Evolutionary conservation across 805 yeast genomes (phyloP), one percentile per base, ranked within the genome.

Genomic region (Candida dajiaensis): DNA sequence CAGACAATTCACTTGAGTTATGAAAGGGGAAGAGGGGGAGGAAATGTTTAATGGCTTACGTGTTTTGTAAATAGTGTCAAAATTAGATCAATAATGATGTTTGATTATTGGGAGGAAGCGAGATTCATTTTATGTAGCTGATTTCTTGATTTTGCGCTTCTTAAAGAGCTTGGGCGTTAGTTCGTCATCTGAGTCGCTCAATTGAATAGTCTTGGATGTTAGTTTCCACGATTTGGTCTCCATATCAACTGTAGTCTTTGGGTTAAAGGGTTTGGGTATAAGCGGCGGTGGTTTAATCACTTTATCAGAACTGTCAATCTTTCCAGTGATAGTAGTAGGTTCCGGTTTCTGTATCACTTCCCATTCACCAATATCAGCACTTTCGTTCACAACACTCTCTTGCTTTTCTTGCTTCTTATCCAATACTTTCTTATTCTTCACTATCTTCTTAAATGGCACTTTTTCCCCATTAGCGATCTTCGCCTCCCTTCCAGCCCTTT

Each of bases 1-100:
- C 35, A 83, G 96, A 70, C 85, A 82, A 50, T 89, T 85, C 78
- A 59, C 57, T 37, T 51, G 36, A 22, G 8, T 33, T 10, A 18
- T 2, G 21, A 23, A 25, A 19, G 8, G 19, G 12, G 28, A 18
- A 22, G 23, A 20, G 12, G 21, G 16, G 16, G 25, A 13, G 29
- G 23, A 29, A 36, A 39, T 37, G 36, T 35, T 20, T 21, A 23
- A 33, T 23, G 23, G n/a, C 31, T 28, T 28, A 28, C 26, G n/a
- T 20, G 12, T 37, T 18, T 19, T 20, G 25, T 37, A 20, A 37
- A 37, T 37, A 37, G 36, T 33, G 36, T 33, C 6, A 42, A 35
- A 37, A 22, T 11, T 20, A 40, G 19, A 26, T 22, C 38, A 20
- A 25, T 20, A 18, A 33, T 16, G 16, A 26, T 23, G 26, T 36